Evolutionary conservation across 2,329 filamentous ascomycete species (phyloP), one percentile per base, ranked within the genome.

Genomic region (Didymella pinodella): DNA sequence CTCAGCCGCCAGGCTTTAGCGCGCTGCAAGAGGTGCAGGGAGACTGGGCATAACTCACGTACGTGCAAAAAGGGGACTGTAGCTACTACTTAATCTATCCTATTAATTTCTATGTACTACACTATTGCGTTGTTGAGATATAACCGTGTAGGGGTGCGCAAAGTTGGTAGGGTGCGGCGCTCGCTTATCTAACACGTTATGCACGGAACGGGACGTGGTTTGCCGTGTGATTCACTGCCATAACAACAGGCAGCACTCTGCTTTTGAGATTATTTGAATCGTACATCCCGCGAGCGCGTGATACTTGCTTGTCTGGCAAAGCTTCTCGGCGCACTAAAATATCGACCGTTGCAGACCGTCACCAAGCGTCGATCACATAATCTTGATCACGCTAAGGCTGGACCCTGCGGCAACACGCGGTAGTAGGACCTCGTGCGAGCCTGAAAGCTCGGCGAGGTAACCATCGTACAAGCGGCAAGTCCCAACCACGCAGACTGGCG

Each of bases 341-440:
- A 14, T 14, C 5, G 10, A n/a, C 16, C 14, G 7, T 28, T 18
- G 26, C n/a, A 38, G 45, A 49, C 53, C 51, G 54, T 61, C 51
- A 56, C 41, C 8, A 43, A 48, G 47, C 32, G 40, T 34, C 47
- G 40, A 54, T 34, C 40, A 40, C 41, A 32, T 54, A 28, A 34
- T 11, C 52, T 51, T 6, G 29, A 40, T 2, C 10, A 36, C 38
- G 55, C 49, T 58, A 49, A 26, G 5, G 18, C 7, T 36, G 29
- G 45, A 49, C 49, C 56, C 50, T 54, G 50, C 49, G 29, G 48
- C 49, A 46, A n/a, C 28, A 14, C 20, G 32, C 18, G 22, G 54
- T 52, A 44, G 32, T 20, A 61, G 60, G 57, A 41, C 36, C 54
- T 63, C 52, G 54, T 62, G 63, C 52, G 54, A 60, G 43, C 43